Base-by-base conservation (phyloP, 129 eudicot genomes). In the Ambrosia trifida region DNA sequence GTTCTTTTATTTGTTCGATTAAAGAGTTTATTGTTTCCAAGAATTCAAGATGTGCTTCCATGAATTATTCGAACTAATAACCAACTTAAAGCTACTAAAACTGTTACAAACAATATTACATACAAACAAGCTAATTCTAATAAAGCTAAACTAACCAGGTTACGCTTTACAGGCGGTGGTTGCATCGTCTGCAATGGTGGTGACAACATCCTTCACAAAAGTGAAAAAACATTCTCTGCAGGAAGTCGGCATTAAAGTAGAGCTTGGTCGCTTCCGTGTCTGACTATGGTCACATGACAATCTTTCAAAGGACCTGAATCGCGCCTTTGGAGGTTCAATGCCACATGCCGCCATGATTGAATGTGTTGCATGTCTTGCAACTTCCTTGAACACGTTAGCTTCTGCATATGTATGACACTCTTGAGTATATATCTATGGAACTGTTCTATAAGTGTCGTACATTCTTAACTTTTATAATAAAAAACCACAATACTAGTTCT, bases 281-380 rank as follows among this genome's bases (percentile, higher is more conserved):
- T 73, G 62, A 30, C 71, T 24, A 74, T 92, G 98, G 52, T 69
- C 44, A 63, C 98, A 92, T 13, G 75, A 47, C 41, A 75, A 66
- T 76, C 72, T 76, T 40, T 77, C 78, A 46, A 79, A 70, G 17
- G 85, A 64, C 6, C 73, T 83, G 14, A 46, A 51, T 53, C 82
- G 84, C 18, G 79, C 78, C 57, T 73, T 85, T 18, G 77, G 86
- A 7, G 56, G 80, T 75, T 84, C 90, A 57, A 87, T 69, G 49
- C 91, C 92, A 67, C 98, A 93, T 32, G 96, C 86, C 13, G 85
- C 96, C 82, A 93, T 70, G 61, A 89, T 87, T 17, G 88, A 77
- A 66, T 93, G 98, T 6, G 98, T 93, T 11, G 98, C 83, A 36
- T 60, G 85, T 70, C 96, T 85, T 30, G 98, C 96, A 31, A 89